Percentiles rank a stretch among this genome's conserved stretches.
Conservation (phyloP, 164 flowering plant genomes). For the Protea cynaroides region DNA sequence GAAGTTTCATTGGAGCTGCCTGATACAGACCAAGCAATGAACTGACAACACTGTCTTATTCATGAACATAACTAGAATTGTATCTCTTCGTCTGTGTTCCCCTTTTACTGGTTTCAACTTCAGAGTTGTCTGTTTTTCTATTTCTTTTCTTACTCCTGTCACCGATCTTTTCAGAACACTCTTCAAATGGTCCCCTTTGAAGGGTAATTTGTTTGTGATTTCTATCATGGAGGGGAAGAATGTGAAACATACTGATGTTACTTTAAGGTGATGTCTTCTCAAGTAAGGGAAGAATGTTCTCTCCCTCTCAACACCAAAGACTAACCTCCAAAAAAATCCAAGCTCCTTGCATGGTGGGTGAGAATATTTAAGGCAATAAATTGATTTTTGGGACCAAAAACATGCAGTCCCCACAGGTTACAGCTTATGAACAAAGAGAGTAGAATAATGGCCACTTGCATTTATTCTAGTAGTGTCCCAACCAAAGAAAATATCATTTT, state of each 20-base stretch:
- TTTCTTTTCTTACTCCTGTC: too few relatives aligned
- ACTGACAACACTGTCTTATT: too few relatives aligned
- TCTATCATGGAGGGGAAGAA: constrained; percentile 2
- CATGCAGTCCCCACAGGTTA: constrained; percentile 15
- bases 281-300: background rate
- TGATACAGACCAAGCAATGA: too few relatives aligned
- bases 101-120: too few relatives aligned
- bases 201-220: too few relatives aligned
- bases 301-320: background rate
- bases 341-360: constrained; percentile 21
- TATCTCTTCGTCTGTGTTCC: too few relatives aligned
- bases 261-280: background rate
- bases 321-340: constrained; percentile 4
- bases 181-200: too few relatives aligned
- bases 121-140: too few relatives aligned
- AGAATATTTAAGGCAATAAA: constrained; percentile 11
- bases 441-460: constrained; percentile 7
- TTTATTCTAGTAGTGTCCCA: background rate
- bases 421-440: constrained; percentile 20
- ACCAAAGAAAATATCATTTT: background rate
- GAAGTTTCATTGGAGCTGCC: too few relatives aligned
- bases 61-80: too few relatives aligned
- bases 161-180: too few relatives aligned
- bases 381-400: constrained; percentile 12
- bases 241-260: constrained; percentile 1